These are phyloP conservation scores for Lentinula aciculospora DNA, from an alignment of 768 basidiomycete species.

Conservation along the genomic window DNA sequence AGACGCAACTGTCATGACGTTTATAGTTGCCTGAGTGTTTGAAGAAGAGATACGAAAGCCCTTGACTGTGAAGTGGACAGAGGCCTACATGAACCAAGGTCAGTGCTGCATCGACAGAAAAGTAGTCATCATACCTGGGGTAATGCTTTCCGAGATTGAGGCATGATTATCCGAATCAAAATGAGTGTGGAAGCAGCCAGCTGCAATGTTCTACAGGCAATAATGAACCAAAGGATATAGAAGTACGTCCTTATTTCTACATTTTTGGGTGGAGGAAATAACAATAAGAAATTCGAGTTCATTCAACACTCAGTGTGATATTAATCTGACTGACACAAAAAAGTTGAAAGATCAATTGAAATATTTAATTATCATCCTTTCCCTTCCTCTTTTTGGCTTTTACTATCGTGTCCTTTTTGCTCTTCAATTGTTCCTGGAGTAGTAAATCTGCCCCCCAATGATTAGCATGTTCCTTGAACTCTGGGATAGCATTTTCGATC, in stretches of 20 bases:
- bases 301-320: background rate
- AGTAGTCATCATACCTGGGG: background rate
- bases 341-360: background rate
- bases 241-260: background rate
- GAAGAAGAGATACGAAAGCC: background rate
- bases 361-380: background rate
- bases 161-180: background rate
- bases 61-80: background rate
- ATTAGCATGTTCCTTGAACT: background rate
- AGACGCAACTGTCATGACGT: background rate
- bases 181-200: constrained; percentile 1
- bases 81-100: background rate
- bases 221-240: background rate
- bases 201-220: background rate
- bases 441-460: constrained; percentile 1
- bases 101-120: background rate
- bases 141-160: background rate
- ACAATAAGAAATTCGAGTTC: background rate
- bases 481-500: background rate
- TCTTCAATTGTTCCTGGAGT: background rate
- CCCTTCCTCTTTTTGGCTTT: background rate
- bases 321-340: background rate
- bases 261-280: background rate
- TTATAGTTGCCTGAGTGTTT: background rate
- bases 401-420: background rate